phyloP scores from a whole-genome alignment of 2,329 filamentous ascomycete species.

The Phaeomoniella chlamydospora region DNA sequence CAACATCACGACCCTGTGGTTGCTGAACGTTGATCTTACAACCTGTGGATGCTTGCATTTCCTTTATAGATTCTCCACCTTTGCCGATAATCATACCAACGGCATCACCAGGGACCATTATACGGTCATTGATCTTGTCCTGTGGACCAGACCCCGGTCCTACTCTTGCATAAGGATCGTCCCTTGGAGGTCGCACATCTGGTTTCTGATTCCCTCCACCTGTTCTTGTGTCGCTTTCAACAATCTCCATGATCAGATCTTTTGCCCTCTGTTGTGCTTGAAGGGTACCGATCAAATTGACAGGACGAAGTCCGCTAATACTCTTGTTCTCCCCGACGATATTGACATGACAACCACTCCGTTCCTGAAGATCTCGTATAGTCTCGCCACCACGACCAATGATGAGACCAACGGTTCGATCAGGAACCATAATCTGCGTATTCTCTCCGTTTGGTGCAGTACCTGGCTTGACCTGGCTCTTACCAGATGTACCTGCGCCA shows the following conservation, averaged over 20 bases:
- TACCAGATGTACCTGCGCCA: conserved; percentile 9
- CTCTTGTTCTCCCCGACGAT: conserved; percentile 90
- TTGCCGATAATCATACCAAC: conserved; percentile 97
- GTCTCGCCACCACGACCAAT: conserved; percentile 91
- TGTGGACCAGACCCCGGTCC: conserved; percentile 7
- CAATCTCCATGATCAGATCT: conserved; percentile 82
- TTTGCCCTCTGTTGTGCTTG: conserved; percentile 65
- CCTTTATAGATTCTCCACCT: conserved; percentile 83
- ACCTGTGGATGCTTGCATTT: conserved; percentile 75
- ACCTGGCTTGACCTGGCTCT: conserved; percentile 13
- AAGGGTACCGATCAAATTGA: conserved; percentile 73
- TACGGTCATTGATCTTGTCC: conserved; percentile 61
- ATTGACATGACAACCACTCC: conserved; percentile 88
- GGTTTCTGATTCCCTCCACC: conserved; percentile 29
- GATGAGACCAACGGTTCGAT: conserved; percentile 82
- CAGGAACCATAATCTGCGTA: conserved; percentile 86
- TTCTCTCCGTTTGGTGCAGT: conserved; percentile 66
- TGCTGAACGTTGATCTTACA: conserved; percentile 94
- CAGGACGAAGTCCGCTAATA: conserved; percentile 74
- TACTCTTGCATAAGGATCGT: conserved; percentile 12
- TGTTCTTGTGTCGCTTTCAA: conserved; percentile 62
- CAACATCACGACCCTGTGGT: conserved; percentile 61
- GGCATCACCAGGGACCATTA: conserved; percentile 76
- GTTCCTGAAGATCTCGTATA: conserved; percentile 80
- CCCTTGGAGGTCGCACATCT: conserved; percentile 22